phyloP scores from a whole-genome alignment of 139 green algal genomes.

The Micromonas pusilla region DNA sequence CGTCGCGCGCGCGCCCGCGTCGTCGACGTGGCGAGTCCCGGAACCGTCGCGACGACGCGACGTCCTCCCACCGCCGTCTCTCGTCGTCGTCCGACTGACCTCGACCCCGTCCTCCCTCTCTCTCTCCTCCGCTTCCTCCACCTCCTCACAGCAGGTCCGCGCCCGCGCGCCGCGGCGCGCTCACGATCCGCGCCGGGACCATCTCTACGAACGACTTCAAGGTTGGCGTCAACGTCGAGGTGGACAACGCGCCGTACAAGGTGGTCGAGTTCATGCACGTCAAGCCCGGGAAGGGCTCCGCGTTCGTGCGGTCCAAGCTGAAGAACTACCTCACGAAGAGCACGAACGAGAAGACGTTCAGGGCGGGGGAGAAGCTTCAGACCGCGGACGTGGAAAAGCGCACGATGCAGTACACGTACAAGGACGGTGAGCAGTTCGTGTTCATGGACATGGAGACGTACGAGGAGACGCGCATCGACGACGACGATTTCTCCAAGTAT shows the following conservation, averaged over 20 bases:
- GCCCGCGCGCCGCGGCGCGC: neutral
- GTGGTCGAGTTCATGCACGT: slow-evolving; percentile 96
- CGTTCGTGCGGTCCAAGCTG: slow-evolving; percentile 96
- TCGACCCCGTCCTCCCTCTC: neutral
- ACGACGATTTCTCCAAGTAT: slow-evolving; percentile 80
- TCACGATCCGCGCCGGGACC: neutral
- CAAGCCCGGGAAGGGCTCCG: slow-evolving; percentile 95
- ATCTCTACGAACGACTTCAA: slow-evolving; percentile 86
- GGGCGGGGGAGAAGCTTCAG: slow-evolving; percentile 79
- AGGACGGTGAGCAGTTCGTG: slow-evolving; percentile 70
- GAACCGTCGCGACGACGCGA: too few relatives aligned
- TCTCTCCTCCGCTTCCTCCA: neutral
- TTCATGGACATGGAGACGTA: slow-evolving; percentile 96
- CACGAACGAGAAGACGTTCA: slow-evolving; percentile 90
- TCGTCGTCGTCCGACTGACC: neutral
- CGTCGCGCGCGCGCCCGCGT: neutral
- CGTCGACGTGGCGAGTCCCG: neutral
- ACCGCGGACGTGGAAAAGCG: slow-evolving; percentile 59
- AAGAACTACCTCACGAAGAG: slow-evolving; percentile 89
- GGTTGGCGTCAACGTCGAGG: slow-evolving; percentile 78
- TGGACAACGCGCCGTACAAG: slow-evolving; percentile 70
- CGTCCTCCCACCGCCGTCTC: neutral
- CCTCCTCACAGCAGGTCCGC: neutral
- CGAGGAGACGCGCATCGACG: slow-evolving; percentile 84
- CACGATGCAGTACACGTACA: slow-evolving; percentile 76